Conservation (phyloP, 176 grass and related monocot species). For the Bothriochloa decipiens region DNA sequence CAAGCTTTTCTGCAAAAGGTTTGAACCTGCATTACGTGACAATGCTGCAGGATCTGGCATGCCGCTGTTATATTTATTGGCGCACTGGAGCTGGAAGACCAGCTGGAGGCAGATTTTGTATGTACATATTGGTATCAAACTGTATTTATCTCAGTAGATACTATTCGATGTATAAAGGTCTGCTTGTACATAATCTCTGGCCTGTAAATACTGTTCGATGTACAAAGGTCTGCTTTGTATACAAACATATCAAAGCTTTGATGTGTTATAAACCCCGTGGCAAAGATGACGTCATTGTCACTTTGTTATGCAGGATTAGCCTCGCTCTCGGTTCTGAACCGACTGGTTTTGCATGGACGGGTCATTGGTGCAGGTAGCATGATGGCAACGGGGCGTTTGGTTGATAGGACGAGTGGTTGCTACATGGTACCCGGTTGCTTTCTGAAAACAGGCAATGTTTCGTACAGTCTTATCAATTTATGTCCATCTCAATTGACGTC, state of each 20-base stretch:
- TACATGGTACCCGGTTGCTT: conserved; percentile 41
- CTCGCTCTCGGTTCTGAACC: background rate
- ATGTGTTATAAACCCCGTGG: background rate
- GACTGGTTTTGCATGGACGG: conserved; percentile 10
- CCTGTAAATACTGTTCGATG: conserved; percentile 42
- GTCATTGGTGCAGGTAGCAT: background rate
- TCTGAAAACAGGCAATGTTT: conserved; percentile 33
- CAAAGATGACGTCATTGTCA: background rate
- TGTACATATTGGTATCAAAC: background rate
- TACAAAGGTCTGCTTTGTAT: background rate
- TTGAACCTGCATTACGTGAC: conserved; percentile 1
- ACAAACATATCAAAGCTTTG: background rate
- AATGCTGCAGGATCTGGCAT: background rate
- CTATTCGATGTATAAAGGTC: conserved; percentile 16
- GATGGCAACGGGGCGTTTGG: background rate
- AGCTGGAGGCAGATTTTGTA: background rate
- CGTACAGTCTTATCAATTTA: conserved; percentile 24
- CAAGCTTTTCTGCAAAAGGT: background rate
- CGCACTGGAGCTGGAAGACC: background rate
- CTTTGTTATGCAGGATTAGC: background rate
- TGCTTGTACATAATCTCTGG: conserved; percentile 8
- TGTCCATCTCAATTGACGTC: conserved; percentile 4
- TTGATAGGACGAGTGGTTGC: conserved; percentile 38
- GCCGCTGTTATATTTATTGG: conserved; percentile 5
- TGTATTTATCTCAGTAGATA: conserved; percentile 11